Conservation (phyloP, 345 rosid species). For the Cardamine chenopodiifolia region DNA sequence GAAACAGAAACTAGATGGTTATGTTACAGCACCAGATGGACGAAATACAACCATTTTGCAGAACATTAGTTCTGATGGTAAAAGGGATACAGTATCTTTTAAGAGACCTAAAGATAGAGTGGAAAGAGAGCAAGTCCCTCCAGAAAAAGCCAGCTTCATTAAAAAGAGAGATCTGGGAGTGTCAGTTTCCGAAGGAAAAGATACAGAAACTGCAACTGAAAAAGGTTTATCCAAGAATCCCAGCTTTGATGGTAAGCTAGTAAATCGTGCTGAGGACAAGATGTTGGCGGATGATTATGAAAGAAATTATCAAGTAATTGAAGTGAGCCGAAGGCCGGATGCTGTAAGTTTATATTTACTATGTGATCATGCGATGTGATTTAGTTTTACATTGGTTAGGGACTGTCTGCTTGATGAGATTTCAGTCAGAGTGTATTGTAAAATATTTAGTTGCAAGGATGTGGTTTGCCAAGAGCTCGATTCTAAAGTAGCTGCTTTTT, state of each 20-base stretch:
- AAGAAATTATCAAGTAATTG: constrained; percentile 40
- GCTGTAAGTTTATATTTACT: constrained; percentile 58
- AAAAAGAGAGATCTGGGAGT: constrained; percentile 30
- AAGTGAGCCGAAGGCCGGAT: constrained; percentile 52
- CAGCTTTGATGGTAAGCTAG: constrained; percentile 44
- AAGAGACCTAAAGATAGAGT: constrained; percentile 36
- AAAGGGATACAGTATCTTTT: background rate
- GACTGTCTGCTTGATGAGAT: constrained; percentile 10
- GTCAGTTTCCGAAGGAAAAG: constrained; percentile 31
- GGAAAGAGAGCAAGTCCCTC: constrained; percentile 15
- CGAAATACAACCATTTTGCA: constrained; percentile 39
- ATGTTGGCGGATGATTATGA: constrained; percentile 39
- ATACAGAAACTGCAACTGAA: constrained; percentile 37
- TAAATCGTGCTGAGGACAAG: constrained; percentile 42
- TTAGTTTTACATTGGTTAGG: constrained; percentile 10
- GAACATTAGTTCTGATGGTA: constrained; percentile 28
- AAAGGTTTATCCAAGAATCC: constrained; percentile 39
- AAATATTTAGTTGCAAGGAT: background rate
- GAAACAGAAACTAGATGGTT: constrained; percentile 53
- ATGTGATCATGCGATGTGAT: background rate
- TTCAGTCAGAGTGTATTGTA: constrained; percentile 3
- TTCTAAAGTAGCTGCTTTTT: constrained; percentile 7
- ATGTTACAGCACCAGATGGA: constrained; percentile 35
- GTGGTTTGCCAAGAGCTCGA: background rate
- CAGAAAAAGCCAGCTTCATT: constrained; percentile 19